phyloP scores from a whole-genome alignment of 129 eudicot genomes.

The Mikania micrantha region DNA sequence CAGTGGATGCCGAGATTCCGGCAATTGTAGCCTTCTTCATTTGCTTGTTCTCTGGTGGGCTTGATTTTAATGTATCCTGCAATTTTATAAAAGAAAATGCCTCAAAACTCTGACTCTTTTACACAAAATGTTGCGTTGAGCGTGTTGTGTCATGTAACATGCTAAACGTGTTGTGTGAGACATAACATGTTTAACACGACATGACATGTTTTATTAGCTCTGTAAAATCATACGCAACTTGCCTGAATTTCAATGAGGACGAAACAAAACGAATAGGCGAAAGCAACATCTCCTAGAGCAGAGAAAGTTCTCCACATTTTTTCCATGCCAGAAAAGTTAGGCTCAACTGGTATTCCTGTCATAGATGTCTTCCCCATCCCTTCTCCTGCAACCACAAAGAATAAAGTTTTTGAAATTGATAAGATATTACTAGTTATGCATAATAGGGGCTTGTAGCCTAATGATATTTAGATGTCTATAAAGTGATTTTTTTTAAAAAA shows the following conservation, averaged over 20 bases:
- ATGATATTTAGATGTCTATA: no score
- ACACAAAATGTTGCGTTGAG: no score
- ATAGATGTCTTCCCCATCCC: constrained; percentile 41
- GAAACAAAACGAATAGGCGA: constrained; percentile 60
- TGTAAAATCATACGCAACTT: neutral
- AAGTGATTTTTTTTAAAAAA: no score
- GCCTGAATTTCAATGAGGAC: constrained; percentile 73
- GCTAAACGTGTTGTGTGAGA: no score
- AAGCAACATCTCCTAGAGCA: constrained; percentile 68
- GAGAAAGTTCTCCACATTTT: constrained; percentile 59
- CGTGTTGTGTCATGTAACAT: no score
- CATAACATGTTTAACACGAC: neutral
- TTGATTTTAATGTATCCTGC: constrained; percentile 62
- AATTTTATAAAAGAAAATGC: neutral
- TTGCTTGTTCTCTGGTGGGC: constrained; percentile 52
- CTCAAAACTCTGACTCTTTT: neutral
- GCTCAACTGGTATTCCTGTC: constrained; percentile 48
- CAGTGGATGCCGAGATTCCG: constrained; percentile 42
- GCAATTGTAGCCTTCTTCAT: constrained; percentile 58
- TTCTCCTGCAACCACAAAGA: constrained; percentile 7
- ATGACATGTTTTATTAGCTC: neutral
- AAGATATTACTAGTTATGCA: neutral
- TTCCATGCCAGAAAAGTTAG: constrained; percentile 33
- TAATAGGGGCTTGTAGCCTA: no score
- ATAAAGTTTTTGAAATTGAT: neutral